Conservation (phyloP, 2,329 filamentous ascomycete species). For the Tolypocladium tundrense region DNA sequence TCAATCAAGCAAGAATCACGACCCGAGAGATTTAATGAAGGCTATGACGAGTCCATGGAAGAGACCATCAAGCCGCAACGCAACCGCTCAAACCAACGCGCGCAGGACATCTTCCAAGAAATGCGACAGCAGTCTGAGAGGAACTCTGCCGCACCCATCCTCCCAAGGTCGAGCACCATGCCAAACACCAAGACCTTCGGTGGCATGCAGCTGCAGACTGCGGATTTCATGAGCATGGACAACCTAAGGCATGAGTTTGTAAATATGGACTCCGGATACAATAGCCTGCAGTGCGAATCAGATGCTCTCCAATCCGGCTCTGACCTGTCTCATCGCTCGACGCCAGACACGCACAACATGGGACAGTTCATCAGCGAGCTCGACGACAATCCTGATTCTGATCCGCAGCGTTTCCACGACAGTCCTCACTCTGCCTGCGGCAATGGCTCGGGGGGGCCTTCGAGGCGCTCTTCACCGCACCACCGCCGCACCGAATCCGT, state of each 20-base stretch:
- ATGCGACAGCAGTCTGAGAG: conserved; percentile 47
- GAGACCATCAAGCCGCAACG: conserved; percentile 51
- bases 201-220: conserved; percentile 40
- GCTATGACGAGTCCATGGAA: conserved; percentile 56
- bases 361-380: conserved; percentile 31
- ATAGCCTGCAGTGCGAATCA: conserved; percentile 20
- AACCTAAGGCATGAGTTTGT: conserved; percentile 33
- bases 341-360: conserved; percentile 40
- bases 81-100: conserved; percentile 29
- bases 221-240: conserved; percentile 47
- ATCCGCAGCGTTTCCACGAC: conserved; percentile 19
- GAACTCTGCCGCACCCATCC: conserved; percentile 39
- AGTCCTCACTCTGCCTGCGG: conserved; percentile 7
- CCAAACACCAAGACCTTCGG: conserved; percentile 35
- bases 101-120: conserved; percentile 46
- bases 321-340: conserved; percentile 39
- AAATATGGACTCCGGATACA: conserved; percentile 25
- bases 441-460: conserved; percentile 8
- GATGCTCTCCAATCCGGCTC: conserved; percentile 27
- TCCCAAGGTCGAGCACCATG: conserved; percentile 41
- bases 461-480: conserved; percentile 25
- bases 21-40: conserved; percentile 44
- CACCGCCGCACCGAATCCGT: conserved; percentile 47
- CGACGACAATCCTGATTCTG: conserved; percentile 30
- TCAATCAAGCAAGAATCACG: conserved; percentile 29